Base-by-base conservation (phyloP, 768 basidiomycete genomes). In the Fibroporia radiculosa region DNA sequence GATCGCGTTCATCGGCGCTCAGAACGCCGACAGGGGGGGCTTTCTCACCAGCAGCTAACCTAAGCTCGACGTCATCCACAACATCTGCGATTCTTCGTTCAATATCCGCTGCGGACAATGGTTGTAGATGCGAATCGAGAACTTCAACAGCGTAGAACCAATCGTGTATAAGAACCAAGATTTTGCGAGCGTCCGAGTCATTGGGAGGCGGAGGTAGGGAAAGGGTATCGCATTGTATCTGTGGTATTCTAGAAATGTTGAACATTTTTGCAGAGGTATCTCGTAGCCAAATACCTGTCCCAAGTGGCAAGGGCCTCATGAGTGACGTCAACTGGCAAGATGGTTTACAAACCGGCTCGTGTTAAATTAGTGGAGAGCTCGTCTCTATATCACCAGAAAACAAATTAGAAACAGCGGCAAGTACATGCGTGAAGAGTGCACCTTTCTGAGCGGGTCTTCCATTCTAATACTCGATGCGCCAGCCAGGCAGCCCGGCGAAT, bases 401-500 rank as follows among this genome's bases (percentile, higher is more conserved):
- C 45, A 24, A 50, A 10, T 16, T 7, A 40, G 18, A 26, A 14
- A n/a, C n/a, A n/a, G n/a, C n/a, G n/a, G n/a, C n/a, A n/a, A n/a
- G n/a, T n/a, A n/a, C n/a, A n/a, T n/a, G n/a, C n/a, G n/a, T n/a
- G n/a, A n/a, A n/a, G n/a, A n/a, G 66, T 79, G 52, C 53, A 90
- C 91, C 68, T 70, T 24, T 75, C 69, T 37, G 89, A 56, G 46
- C 71, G 72, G 23, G 73, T 72, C 56, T 82, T 89, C 66, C 87
- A 92, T 31, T 82, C 76, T 18, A 93, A 59, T 34, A 80, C 68
- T 39, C 90, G 74, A 57, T 80, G 70, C 13, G 82, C 67, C 11
- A 96, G 66, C 82, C 88, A 93, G 12, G 91, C 82, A 0, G 91
- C 84, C 34, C 90, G 71, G 56, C 85, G 73, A 39, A 93, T 66